These are phyloP conservation scores for Acer campestre DNA, from an alignment of 345 rosid genomes.

Conservation along the genomic window DNA sequence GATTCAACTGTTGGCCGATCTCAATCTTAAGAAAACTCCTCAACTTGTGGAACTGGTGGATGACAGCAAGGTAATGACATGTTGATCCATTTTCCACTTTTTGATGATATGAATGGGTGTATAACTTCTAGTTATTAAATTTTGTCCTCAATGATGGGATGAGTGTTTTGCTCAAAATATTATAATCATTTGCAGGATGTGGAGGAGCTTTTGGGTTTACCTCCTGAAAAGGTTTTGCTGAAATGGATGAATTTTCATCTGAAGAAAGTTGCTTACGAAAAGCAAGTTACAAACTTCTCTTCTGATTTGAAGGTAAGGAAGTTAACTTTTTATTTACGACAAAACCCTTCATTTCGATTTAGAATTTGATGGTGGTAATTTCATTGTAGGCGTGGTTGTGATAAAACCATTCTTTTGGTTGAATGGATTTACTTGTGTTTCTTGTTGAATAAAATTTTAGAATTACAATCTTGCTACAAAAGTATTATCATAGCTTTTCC, in stretches of 20 bases:
- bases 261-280: slow-evolving; percentile 87
- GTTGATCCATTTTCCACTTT: neutral
- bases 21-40: slow-evolving; percentile 94
- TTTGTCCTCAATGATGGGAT: slow-evolving; percentile 3
- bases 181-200: slow-evolving; percentile 61
- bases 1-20: slow-evolving; percentile 95
- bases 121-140: neutral
- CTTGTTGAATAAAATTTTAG: neutral
- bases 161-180: neutral
- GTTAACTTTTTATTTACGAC: slow-evolving; percentile 8
- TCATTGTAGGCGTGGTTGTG: neutral
- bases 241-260: slow-evolving; percentile 99
- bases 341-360: slow-evolving; percentile 14
- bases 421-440: neutral
- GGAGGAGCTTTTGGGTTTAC: slow-evolving; percentile 89
- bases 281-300: slow-evolving; percentile 93
- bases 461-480: neutral
- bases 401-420: slow-evolving; percentile 7
- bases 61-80: slow-evolving; percentile 61
- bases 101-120: slow-evolving; percentile 3
- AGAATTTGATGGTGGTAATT: neutral
- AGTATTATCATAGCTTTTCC: neutral
- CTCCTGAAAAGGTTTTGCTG: slow-evolving; percentile 92
- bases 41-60: slow-evolving; percentile 86
- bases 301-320: slow-evolving; percentile 87